These are phyloP conservation scores for Fusarium verticillioides DNA, from an alignment of 2,329 filamentous ascomycete species.

Conservation along the genomic window DNA sequence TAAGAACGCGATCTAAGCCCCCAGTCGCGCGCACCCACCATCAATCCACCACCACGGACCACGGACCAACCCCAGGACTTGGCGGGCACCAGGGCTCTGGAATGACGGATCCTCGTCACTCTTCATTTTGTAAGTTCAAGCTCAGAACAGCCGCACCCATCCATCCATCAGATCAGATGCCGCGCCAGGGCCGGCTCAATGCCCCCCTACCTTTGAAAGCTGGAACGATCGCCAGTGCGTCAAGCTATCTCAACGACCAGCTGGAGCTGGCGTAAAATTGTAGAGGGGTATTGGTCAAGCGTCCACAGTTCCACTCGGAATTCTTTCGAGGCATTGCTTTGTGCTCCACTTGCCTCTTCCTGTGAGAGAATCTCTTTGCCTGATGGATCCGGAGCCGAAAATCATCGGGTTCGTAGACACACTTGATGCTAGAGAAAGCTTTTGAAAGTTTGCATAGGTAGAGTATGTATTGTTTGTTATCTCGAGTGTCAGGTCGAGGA, in stretches of 20 bases:
- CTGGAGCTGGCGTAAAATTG: slow-evolving; percentile 30
- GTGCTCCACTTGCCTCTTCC: slow-evolving; percentile 20
- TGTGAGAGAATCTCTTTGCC: not conserved
- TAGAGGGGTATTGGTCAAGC: not conserved
- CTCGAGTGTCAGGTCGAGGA: not conserved
- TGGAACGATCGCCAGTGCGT: slow-evolving; percentile 38
- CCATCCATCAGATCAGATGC: slow-evolving; percentile 11
- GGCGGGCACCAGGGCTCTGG: slow-evolving; percentile 39
- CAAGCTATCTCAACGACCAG: slow-evolving; percentile 42
- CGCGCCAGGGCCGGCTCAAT: slow-evolving; percentile 30
- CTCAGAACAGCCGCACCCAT: not conserved
- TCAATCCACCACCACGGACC: slow-evolving; percentile 30
- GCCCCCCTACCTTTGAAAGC: slow-evolving; percentile 32
- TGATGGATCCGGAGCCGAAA: slow-evolving; percentile 21
- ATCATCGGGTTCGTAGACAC: slow-evolving; percentile 8
- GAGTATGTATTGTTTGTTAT: not conserved
- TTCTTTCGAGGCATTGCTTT: slow-evolving; percentile 13
- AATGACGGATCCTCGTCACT: slow-evolving; percentile 36
- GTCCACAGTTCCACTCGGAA: slow-evolving; percentile 36
- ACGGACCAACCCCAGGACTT: slow-evolving; percentile 31
- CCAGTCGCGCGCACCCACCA: slow-evolving; percentile 23
- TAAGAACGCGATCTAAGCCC: slow-evolving; percentile 35
- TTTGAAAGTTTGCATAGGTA: not conserved
- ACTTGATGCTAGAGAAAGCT: not conserved
- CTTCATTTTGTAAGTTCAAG: slow-evolving; percentile 10